Percentiles rank a stretch among this genome's conserved stretches.
phyloP scores from a whole-genome alignment of 140 eudicot species.

The Anethum foeniculum region DNA sequence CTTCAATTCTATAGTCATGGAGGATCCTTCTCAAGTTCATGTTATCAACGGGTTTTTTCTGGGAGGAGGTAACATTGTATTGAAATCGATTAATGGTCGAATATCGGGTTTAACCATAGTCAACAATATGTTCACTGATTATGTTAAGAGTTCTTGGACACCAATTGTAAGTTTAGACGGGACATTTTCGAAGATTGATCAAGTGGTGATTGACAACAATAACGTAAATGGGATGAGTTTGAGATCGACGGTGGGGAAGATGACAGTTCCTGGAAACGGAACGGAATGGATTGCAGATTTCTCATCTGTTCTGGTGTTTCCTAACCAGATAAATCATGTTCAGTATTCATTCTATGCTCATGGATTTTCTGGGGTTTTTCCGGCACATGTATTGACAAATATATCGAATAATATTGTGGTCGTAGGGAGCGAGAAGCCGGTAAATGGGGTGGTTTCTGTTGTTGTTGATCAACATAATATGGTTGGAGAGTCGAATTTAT shows the following conservation, averaged over 20 bases:
- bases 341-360: conserved; percentile 42
- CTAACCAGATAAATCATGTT: conserved; percentile 49
- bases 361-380: conserved; percentile 23
- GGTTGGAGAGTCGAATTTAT: conserved; percentile 23
- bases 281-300: conserved; percentile 62
- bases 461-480: conserved; percentile 57
- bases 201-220: conserved; percentile 56
- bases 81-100: conserved; percentile 45
- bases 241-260: conserved; percentile 49
- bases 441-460: conserved; percentile 53
- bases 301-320: conserved; percentile 46
- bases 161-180: conserved; percentile 49
- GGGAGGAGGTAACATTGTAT: conserved; percentile 67
- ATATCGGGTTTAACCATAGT: conserved; percentile 45
- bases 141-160: conserved; percentile 14
- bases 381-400: conserved; percentile 49
- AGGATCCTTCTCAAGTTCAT: conserved; percentile 57
- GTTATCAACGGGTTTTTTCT: conserved; percentile 52
- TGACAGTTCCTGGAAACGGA: conserved; percentile 56
- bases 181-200: conserved; percentile 40
- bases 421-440: conserved; percentile 45
- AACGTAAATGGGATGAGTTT: conserved; percentile 55
- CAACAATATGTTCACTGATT: conserved; percentile 53
- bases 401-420: conserved; percentile 48
- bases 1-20: conserved; percentile 45